phyloP scores from a whole-genome alignment of 148 eudicot genomes.

The Nepenthes mirabilis region DNA sequence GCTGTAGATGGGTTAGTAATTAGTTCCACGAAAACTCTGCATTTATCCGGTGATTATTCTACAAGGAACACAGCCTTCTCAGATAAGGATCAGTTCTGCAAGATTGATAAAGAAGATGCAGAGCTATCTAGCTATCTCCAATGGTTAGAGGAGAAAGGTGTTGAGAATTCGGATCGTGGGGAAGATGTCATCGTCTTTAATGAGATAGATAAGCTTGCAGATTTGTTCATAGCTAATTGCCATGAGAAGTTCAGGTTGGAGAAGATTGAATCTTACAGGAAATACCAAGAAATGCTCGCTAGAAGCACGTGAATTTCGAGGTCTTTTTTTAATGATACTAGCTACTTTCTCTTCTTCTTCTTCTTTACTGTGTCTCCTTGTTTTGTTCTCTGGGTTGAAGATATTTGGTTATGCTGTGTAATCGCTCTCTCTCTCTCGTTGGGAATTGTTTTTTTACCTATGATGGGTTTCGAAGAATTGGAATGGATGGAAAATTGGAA shows the following conservation, averaged over 20 bases:
- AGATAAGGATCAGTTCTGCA: constrained; percentile 2
- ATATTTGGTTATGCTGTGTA: too few species aligned
- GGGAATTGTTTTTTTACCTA: too few species aligned
- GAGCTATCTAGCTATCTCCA: constrained; percentile 79
- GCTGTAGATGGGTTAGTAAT: neutral
- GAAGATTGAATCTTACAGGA: constrained; percentile 83
- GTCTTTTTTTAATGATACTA: too few species aligned
- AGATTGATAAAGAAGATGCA: neutral
- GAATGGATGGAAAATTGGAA: too few species aligned
- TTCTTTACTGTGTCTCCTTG: too few species aligned
- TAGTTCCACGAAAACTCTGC: neutral
- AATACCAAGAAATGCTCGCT: constrained; percentile 92
- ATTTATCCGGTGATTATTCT: constrained; percentile 39
- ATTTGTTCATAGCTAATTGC: constrained; percentile 71
- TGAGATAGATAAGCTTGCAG: constrained; percentile 86
- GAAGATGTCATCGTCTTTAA: constrained; percentile 7
- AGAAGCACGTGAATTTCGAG: constrained; percentile 46
- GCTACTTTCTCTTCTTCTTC: too few species aligned
- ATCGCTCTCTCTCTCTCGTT: too few species aligned
- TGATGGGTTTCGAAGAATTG: too few species aligned
- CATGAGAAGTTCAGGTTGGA: constrained; percentile 96
- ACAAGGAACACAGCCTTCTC: constrained; percentile 57
- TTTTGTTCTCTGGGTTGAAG: too few species aligned
- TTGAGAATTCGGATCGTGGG: constrained; percentile 1
- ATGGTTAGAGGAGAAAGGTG: constrained; percentile 72